Evolutionary conservation across 1,139 yeast genomes (phyloP), one percentile per base, ranked within the genome.

Genomic region (Suhomyces kunorum): DNA sequence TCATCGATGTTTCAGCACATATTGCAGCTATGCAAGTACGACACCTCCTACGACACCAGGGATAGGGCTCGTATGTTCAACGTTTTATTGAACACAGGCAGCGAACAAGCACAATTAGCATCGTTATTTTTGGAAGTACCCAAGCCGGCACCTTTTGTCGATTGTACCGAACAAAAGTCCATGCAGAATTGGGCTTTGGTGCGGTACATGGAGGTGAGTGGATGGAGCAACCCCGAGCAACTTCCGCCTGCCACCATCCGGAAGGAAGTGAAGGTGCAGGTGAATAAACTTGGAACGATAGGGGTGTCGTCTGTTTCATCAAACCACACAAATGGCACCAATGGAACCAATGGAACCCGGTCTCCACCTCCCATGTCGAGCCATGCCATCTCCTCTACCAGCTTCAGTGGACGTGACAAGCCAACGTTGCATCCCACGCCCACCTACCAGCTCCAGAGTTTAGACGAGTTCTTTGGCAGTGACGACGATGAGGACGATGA

Each of bases 11-110:
- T 86, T 50, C 78, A 77, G 26, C 75, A 83, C 54, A 74, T 79
- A 1, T 64, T 87, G 41, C 80, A 80, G 13, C 65, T 88, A 38
- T 78, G 89, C 11, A 80, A 82, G 47, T 87, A 82, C 56, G 99
- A 94, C 58, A 65, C 74, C 7, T 78, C 80, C 6, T 81, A 81
- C 53, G 97, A 88, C 56, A 78, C 87, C 0, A 74, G 98, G 46
- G 98, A 94, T 56, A 74, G 94, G 42, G 87, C 96, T 0, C 73
- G 98, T 47, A 74, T 85, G 70, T 70, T 88, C 31, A 68, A 78
- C 27, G 77, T 81, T 1, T 74, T 74, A 34, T 70, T 74, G 30
- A 61, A 64, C 38, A 54, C 62, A 2, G 64, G 65, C 43, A 64
- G 45, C 30, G 61, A 59, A 20, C 63, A 67, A 42, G 57, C 61